Evolutionary conservation across 441 rosid species (phyloP).

Genomic region (Hura crepitans): DNA sequence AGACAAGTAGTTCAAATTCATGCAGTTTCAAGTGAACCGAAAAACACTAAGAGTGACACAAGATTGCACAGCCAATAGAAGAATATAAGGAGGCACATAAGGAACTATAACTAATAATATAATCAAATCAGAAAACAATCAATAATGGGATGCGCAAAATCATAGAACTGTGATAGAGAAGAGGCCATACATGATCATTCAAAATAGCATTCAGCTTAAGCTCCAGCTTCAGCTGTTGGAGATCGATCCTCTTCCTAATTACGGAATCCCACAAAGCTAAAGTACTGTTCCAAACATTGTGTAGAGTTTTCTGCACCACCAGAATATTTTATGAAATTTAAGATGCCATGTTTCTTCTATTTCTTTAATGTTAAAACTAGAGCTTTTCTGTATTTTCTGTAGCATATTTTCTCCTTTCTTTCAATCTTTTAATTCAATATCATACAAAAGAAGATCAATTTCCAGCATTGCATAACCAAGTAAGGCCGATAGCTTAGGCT

Average conservation of each 20-base stretch:
- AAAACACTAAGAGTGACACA: not conserved
- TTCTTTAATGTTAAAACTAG: not conserved
- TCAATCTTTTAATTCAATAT: not conserved
- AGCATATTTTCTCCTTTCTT: not conserved
- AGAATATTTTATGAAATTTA: slow-evolving; percentile 1
- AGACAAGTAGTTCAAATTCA: not conserved
- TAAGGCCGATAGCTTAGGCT: not conserved
- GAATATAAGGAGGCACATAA: not conserved
- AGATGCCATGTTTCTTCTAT: slow-evolving; percentile 6
- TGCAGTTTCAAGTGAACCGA: not conserved
- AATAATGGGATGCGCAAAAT: not conserved
- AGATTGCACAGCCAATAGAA: not conserved
- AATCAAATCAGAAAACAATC: slow-evolving; percentile 1
- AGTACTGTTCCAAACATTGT: slow-evolving; percentile 63
- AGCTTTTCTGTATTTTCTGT: not conserved
- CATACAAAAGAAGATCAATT: not conserved
- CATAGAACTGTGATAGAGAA: slow-evolving; percentile 11
- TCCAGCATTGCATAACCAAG: not conserved
- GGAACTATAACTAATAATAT: not conserved
- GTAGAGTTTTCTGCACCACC: slow-evolving; percentile 60
- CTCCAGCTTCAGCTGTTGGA: slow-evolving; percentile 68
- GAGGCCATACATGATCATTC: slow-evolving; percentile 57
- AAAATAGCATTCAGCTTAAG: slow-evolving; percentile 65
- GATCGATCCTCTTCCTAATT: slow-evolving; percentile 54
- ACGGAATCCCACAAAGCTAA: slow-evolving; percentile 65